Base-by-base conservation (phyloP, 495 filamentous ascomycete species). In the Cudoniella acicularis region DNA sequence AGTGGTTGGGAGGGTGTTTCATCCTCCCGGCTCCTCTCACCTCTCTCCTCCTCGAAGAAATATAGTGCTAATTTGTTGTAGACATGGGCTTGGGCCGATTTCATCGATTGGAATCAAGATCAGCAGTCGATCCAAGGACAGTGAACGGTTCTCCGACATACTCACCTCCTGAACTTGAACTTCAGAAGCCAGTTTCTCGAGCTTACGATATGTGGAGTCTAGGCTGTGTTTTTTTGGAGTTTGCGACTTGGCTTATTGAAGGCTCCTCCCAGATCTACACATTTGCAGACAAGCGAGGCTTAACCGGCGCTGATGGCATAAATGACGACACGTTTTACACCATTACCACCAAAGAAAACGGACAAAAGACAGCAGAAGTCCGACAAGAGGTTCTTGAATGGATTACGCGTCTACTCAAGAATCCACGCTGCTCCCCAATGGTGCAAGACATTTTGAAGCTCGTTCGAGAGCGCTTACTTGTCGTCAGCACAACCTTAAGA, bases 151-250 rank as follows among this genome's bases (percentile, higher is more conserved):
- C 68, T 9, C 64, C 41, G 1, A 66, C 63, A 10, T 78, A 75
- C 52, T 63, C 66, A 4, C 63, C 75, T 1, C 75, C 75, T 0
- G 73, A 77, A 50, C 49, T 57, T 9, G 51, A 43, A 3, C 54
- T 54, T n/a, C 36, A 67, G 43, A 52, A 60, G 1, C 11, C 10
- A 6, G 58, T 56, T 11, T 71, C 68, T 2, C 61, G 64, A 3
- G 62, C 65, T 2, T 73, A 63, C 21, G 75, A 78, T 56, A 62
- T 76, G 1, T 78, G 73, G 73, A 69, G 66, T 8, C 67, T 78
- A 6, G 75, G 74, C 6, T 75, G 74, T 49, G 61, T 77, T 3
- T 76, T 69, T 48, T 64, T 78, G 1, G 75, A 77, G 51, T 64
- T 66, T n/a, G 3, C 63, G 6, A 66, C 52, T 17, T 66, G 64